phyloP scores from a whole-genome alignment of 1,139 yeast species.

The Kodamaea derodonti region DNA sequence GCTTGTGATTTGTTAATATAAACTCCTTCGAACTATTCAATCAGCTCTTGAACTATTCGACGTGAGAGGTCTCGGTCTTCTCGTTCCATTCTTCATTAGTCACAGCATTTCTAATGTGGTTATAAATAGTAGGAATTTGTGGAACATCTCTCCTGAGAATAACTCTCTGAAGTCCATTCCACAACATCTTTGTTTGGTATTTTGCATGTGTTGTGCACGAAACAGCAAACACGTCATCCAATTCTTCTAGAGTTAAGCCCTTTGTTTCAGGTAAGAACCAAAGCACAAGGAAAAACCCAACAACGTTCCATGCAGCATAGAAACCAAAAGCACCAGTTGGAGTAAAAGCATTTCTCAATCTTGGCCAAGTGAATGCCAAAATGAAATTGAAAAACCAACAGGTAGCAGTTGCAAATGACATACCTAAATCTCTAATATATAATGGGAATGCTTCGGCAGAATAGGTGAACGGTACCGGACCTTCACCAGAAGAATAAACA shows the following conservation, averaged over 20 bases:
- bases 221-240: constrained; percentile 66
- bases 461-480: constrained; percentile 88
- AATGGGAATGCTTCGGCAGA: constrained; percentile 87
- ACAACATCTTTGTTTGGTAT: constrained; percentile 47
- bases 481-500: constrained; percentile 82
- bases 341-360: constrained; percentile 59
- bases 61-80: constrained; percentile 47
- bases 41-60: too few species aligned
- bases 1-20: too few species aligned
- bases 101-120: constrained; percentile 55
- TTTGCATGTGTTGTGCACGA: constrained; percentile 51
- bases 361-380: constrained; percentile 81
- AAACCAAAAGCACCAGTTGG: constrained; percentile 86
- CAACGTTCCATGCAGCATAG: constrained; percentile 83
- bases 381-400: constrained; percentile 85
- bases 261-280: constrained; percentile 71
- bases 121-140: constrained; percentile 53
- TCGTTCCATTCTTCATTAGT: constrained; percentile 61
- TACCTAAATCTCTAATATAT: constrained; percentile 80
- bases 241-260: constrained; percentile 65
- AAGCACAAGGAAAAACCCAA: constrained; percentile 67
- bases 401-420: constrained; percentile 81
- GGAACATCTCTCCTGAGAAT: constrained; percentile 40
- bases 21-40: too few species aligned
- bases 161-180: constrained; percentile 41